phyloP scores from a whole-genome alignment of 257 asterid species.

The Penstemon newberryi region DNA sequence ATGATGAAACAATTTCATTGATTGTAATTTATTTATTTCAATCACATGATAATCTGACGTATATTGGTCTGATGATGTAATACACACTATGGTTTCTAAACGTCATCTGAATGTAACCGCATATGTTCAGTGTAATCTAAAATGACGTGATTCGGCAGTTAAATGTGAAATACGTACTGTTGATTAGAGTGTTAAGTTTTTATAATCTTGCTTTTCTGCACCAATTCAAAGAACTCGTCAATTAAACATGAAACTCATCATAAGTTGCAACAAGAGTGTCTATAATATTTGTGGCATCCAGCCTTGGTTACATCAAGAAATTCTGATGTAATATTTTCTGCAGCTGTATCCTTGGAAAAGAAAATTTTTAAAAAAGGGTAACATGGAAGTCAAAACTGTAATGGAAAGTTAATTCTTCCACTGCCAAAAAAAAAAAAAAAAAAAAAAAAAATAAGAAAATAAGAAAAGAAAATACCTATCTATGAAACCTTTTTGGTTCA shows the following conservation, averaged over 20 bases:
- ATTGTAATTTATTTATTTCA: slow-evolving; percentile 9
- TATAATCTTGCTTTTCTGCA: too few species aligned
- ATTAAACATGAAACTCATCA: neutral
- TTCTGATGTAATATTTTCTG: neutral
- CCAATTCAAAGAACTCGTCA: neutral
- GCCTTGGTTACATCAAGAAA: neutral
- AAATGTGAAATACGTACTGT: slow-evolving; percentile 1
- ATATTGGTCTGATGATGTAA: slow-evolving; percentile 10
- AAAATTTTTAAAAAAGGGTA: too few species aligned
- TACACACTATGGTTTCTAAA: neutral
- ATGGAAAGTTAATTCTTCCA: too few species aligned
- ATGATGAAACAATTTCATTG: slow-evolving; percentile 13
- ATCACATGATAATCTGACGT: neutral
- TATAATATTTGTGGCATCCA: neutral
- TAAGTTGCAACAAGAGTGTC: neutral
- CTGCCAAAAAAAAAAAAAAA: too few species aligned
- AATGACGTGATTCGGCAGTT: neutral
- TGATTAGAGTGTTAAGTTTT: neutral
- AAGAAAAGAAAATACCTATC: neutral
- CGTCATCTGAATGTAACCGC: neutral
- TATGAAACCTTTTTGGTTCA: slow-evolving; percentile 1
- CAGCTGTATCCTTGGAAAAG: neutral
- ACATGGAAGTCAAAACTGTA: too few species aligned
- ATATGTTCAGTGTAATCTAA: neutral
- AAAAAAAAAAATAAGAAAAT: too few species aligned